Conservation (phyloP, 345 rosid genomes). For the Ceriops tagal region DNA sequence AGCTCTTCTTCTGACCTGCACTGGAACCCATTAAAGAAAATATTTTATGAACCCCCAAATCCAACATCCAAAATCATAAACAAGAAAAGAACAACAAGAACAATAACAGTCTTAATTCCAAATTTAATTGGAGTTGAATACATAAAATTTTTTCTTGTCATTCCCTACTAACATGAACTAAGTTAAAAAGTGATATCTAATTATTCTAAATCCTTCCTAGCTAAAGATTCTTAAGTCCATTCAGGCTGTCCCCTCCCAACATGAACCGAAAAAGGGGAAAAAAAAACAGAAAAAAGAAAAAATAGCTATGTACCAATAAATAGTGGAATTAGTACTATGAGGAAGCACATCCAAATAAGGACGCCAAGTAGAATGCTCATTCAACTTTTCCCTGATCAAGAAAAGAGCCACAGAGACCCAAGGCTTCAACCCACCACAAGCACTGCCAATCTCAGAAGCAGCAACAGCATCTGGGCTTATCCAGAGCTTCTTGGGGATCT, state of each 20-base stretch:
- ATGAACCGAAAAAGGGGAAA: neutral
- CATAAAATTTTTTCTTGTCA: too few species aligned
- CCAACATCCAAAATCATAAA: too few species aligned
- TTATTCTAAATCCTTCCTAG: too few species aligned
- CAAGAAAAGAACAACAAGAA: too few species aligned
- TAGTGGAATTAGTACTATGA: conserved; percentile 63
- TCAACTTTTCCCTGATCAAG: conserved; percentile 68
- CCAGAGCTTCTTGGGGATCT: conserved; percentile 78
- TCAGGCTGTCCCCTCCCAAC: too few species aligned
- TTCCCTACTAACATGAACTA: too few species aligned
- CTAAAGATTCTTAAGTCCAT: neutral
- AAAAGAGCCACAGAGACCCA: conserved; percentile 86
- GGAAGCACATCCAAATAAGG: conserved; percentile 84
- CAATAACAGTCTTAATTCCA: too few species aligned
- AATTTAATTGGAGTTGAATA: too few species aligned
- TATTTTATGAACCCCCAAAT: conserved; percentile 37
- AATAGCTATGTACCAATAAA: conserved; percentile 67
- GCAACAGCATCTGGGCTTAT: conserved; percentile 75
- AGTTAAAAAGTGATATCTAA: too few species aligned
- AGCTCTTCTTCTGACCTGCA: conserved; percentile 98
- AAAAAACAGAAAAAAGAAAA: neutral
- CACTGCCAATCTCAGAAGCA: conserved; percentile 70
- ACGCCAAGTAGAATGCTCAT: conserved; percentile 57
- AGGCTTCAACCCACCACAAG: conserved; percentile 75
- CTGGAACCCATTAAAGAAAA: conserved; percentile 52